Conservation (phyloP, 768 basidiomycete genomes). For the Leccinum longicurvipes region DNA sequence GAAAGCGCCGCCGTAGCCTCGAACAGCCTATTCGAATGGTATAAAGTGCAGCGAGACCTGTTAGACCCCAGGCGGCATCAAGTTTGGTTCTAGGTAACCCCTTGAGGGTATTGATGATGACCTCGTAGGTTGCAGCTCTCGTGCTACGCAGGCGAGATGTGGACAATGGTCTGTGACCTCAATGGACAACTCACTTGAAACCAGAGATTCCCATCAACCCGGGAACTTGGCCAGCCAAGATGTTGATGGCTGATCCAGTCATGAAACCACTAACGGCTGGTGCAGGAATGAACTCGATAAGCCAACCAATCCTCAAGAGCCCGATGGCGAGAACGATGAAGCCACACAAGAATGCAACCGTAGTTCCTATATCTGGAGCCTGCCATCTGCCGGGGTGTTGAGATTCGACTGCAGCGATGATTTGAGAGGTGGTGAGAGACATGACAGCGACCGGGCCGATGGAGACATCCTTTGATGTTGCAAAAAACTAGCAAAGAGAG, state of each 20-base stretch:
- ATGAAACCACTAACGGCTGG: conserved; percentile 89
- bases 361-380: conserved; percentile 76
- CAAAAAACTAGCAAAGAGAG: conserved; percentile 66
- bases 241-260: conserved; percentile 97
- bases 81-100: conserved; percentile 64
- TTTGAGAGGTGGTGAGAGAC: conserved; percentile 82
- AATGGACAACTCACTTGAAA: conserved; percentile 60
- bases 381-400: conserved; percentile 56
- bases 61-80: conserved; percentile 89
- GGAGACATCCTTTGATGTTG: conserved; percentile 98
- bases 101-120: conserved; percentile 92
- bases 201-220: conserved; percentile 84
- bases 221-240: conserved; percentile 84
- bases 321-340: conserved; percentile 92
- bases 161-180: not conserved
- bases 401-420: conserved; percentile 64
- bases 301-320: conserved; percentile 85
- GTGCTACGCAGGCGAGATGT: conserved; percentile 49
- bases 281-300: conserved; percentile 90
- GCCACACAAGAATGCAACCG: conserved; percentile 81
- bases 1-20: conserved; percentile 52
- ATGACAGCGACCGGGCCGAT: conserved; percentile 99
- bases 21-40: conserved; percentile 58
- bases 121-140: conserved; percentile 76
- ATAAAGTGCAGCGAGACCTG: conserved; percentile 70